Evolutionary conservation across 495 filamentous ascomycete genomes (phyloP).

Genomic region (Penicillium steckii): DNA sequence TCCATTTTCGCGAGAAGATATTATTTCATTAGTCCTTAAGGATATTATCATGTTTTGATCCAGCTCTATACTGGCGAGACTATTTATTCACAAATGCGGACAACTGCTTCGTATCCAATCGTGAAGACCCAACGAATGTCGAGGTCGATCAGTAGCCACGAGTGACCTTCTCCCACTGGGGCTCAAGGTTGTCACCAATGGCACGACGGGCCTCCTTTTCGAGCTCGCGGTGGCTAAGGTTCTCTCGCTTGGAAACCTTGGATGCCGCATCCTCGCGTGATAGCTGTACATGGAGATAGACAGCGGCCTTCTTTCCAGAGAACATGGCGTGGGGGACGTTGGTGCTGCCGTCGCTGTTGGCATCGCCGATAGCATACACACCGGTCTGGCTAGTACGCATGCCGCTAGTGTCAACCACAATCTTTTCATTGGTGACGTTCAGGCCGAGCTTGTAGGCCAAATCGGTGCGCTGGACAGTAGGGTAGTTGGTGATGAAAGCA

Average conservation of each 20-base stretch:
- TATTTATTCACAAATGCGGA: neutral
- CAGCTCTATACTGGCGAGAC: neutral
- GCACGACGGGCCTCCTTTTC: conserved; percentile 28
- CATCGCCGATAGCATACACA: conserved; percentile 56
- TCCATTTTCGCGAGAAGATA: neutral
- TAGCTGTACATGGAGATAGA: conserved; percentile 49
- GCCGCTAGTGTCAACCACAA: conserved; percentile 36
- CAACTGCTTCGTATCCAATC: neutral
- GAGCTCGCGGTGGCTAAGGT: conserved; percentile 21
- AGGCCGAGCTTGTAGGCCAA: conserved; percentile 42
- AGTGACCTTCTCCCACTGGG: conserved; percentile 6
- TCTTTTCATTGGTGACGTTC: conserved; percentile 40
- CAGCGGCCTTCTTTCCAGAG: conserved; percentile 54
- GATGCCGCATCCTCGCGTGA: conserved; percentile 35
- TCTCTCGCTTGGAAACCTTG: conserved; percentile 30
- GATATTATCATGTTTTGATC: neutral
- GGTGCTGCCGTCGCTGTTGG: conserved; percentile 55
- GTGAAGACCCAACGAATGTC: neutral
- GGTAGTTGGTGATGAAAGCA: conserved; percentile 51
- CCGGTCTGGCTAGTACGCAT: conserved; percentile 49
- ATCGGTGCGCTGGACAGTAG: conserved; percentile 41
- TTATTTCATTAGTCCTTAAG: neutral
- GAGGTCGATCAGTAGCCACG: neutral
- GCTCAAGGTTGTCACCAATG: conserved; percentile 36
- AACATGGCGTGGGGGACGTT: conserved; percentile 62